Conservation (phyloP, 352 stramenopile species). For the Stephanocyclus meneghinianus region DNA sequence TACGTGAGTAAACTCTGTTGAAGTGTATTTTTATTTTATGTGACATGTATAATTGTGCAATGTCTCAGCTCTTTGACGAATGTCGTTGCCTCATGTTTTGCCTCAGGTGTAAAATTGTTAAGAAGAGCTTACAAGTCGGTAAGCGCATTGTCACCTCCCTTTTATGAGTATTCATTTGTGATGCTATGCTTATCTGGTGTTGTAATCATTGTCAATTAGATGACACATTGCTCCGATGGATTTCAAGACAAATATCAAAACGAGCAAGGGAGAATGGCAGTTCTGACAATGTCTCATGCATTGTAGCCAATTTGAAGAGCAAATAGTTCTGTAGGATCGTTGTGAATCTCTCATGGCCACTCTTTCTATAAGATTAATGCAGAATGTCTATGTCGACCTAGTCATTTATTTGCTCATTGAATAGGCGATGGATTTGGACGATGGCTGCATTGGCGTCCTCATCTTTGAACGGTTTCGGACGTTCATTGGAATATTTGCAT, state of each 20-base stretch:
- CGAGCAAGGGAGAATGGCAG: constrained; percentile 67
- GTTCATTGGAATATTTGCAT: no score
- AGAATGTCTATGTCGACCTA: no score
- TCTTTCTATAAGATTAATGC: no score
- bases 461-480: no score
- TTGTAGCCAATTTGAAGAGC: constrained; percentile 74
- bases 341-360: no score
- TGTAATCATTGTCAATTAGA: constrained; percentile 12
- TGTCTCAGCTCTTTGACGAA: background rate
- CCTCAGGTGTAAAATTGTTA: constrained; percentile 60
- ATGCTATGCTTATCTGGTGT: background rate
- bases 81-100: background rate
- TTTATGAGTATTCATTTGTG: background rate
- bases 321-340: background rate
- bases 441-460: no score
- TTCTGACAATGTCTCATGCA: constrained; percentile 74
- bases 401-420: no score
- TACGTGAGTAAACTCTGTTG: constrained; percentile 20
- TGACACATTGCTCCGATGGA: constrained; percentile 53
- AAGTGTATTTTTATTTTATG: no score
- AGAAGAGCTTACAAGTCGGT: constrained; percentile 55
- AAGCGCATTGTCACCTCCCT: constrained; percentile 16
- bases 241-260: constrained; percentile 51
- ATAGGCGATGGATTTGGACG: no score
- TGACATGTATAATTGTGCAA: background rate